Evolutionary conservation across 2,329 filamentous ascomycete species (phyloP).

Genomic region (Cytospora piceicola): DNA sequence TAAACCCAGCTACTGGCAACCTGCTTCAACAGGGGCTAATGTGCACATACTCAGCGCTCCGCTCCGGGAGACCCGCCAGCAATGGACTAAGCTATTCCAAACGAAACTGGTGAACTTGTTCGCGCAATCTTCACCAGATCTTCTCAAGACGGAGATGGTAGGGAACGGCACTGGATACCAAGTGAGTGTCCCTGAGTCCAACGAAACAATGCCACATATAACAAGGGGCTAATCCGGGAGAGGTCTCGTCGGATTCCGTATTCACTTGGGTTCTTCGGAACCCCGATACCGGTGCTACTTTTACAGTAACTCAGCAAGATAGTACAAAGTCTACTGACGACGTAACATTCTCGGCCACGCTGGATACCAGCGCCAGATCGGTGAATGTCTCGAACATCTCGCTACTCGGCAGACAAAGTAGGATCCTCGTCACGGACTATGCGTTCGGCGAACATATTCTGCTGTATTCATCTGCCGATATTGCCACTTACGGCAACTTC

Average conservation of each 20-base stretch:
- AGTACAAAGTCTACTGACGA: slow-evolving; percentile 48
- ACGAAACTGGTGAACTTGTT: slow-evolving; percentile 60
- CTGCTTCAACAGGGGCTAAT: not conserved
- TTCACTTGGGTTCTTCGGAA: slow-evolving; percentile 58
- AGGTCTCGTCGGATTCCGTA: slow-evolving; percentile 43
- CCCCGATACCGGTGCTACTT: slow-evolving; percentile 52
- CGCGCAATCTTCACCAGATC: slow-evolving; percentile 53
- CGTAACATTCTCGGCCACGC: slow-evolving; percentile 50
- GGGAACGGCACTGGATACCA: slow-evolving; percentile 54
- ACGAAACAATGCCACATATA: not conserved
- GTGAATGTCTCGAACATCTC: slow-evolving; percentile 50
- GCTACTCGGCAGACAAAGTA: slow-evolving; percentile 56
- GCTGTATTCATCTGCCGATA: slow-evolving; percentile 55
- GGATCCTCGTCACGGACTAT: slow-evolving; percentile 59
- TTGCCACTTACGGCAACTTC: slow-evolving; percentile 53
- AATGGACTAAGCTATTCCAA: slow-evolving; percentile 57
- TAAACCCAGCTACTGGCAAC: slow-evolving; percentile 4
- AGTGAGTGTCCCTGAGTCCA: slow-evolving; percentile 33
- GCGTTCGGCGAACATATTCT: slow-evolving; percentile 50
- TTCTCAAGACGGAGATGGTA: slow-evolving; percentile 56
- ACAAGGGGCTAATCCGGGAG: slow-evolving; percentile 6
- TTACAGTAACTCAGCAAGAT: slow-evolving; percentile 54
- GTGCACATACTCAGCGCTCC: slow-evolving; percentile 43
- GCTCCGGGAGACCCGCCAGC: slow-evolving; percentile 56
- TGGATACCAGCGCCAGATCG: slow-evolving; percentile 51